phyloP scores from a whole-genome alignment of 306 rosid genomes.

The Acacia acuminata region DNA sequence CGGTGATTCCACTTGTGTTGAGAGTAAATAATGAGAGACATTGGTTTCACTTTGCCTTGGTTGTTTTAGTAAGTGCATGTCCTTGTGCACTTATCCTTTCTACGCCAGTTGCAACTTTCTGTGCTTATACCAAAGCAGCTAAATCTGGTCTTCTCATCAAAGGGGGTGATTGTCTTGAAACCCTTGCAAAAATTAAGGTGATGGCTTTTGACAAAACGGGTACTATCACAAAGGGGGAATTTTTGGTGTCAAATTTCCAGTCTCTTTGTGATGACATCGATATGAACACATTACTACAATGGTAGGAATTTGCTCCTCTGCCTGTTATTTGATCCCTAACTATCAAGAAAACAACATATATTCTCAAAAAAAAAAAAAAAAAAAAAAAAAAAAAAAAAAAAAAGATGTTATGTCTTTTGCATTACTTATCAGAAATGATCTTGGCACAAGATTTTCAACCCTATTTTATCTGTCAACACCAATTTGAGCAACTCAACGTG shows the following conservation, averaged over 20 bases:
- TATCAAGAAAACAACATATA: not conserved
- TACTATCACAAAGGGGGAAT: constrained; percentile 89
- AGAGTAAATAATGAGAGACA: constrained; percentile 45
- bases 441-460: not conserved
- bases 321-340: not conserved
- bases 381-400: too few relatives aligned
- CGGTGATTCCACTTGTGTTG: constrained; percentile 59
- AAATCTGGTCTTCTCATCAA: constrained; percentile 86
- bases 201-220: constrained; percentile 96
- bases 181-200: constrained; percentile 68
- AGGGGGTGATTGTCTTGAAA: constrained; percentile 88
- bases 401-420: not conserved
- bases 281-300: constrained; percentile 65
- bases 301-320: constrained; percentile 47
- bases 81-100: constrained; percentile 95
- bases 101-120: constrained; percentile 92
- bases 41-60: constrained; percentile 90
- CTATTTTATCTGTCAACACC: not conserved
- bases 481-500: not conserved
- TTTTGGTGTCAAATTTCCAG: constrained; percentile 64
- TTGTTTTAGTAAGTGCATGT: constrained; percentile 89
- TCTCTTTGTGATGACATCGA: constrained; percentile 65
- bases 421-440: not conserved
- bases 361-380: not conserved
- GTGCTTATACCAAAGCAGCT: constrained; percentile 93